phyloP scores from a whole-genome alignment of 2,329 filamentous ascomycete species.

The Cercospora sp. region DNA sequence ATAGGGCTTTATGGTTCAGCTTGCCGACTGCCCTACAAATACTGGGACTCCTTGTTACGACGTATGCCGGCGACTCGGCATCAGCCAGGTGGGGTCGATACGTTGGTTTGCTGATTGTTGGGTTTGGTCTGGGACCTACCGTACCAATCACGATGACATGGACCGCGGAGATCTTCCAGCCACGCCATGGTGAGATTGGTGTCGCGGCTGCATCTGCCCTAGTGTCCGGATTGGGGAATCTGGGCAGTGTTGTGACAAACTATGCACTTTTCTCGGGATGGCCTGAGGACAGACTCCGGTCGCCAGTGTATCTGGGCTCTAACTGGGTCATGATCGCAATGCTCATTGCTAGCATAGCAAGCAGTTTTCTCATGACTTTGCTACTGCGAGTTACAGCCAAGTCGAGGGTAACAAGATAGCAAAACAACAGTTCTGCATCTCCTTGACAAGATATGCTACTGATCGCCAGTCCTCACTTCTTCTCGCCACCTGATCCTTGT shows the following conservation, averaged over 20 bases:
- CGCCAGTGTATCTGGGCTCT: conserved; percentile 50
- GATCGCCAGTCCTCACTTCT: background rate
- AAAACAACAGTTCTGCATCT: background rate
- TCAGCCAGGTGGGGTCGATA: conserved; percentile 73
- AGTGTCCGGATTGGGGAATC: conserved; percentile 82
- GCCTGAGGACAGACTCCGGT: conserved; percentile 67
- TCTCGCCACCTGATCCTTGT: background rate
- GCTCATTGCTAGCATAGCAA: conserved; percentile 72
- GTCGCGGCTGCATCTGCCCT: conserved; percentile 83
- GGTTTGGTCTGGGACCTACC: conserved; percentile 85
- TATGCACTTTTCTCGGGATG: conserved; percentile 88
- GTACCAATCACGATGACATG: conserved; percentile 94
- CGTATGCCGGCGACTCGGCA: conserved; percentile 66
- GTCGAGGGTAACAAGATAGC: background rate
- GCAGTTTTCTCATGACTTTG: conserved; percentile 67
- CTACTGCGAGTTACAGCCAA: conserved; percentile 51
- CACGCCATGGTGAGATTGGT: conserved; percentile 84
- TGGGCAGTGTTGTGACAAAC: conserved; percentile 82
- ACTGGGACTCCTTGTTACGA: conserved; percentile 74
- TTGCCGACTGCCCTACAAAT: conserved; percentile 77
- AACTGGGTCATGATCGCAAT: conserved; percentile 90
- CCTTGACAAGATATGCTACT: background rate
- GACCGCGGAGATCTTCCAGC: conserved; percentile 88
- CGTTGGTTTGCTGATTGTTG: conserved; percentile 83
- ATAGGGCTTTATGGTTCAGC: conserved; percentile 79